Conservation (phyloP, 2,329 filamentous ascomycete species). For the Xylogone sp. region DNA sequence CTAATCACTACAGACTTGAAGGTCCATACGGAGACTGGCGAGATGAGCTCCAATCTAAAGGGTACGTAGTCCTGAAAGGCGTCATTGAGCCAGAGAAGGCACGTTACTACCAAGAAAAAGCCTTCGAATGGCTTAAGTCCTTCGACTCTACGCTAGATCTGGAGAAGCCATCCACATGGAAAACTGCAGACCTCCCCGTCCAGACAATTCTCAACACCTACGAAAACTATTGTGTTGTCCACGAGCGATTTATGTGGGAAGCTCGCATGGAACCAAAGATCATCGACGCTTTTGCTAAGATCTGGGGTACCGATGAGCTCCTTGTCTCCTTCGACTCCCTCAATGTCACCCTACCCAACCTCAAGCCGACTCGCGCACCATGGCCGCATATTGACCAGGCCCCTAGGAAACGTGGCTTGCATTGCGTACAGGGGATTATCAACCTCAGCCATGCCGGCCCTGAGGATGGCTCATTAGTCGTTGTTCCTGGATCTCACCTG, state of each 20-base stretch:
- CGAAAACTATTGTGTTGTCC: constrained; percentile 32
- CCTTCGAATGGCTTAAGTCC: constrained; percentile 18
- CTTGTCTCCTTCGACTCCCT: constrained; percentile 42
- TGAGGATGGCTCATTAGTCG: constrained; percentile 28
- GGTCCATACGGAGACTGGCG: constrained; percentile 11
- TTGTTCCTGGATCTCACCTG: constrained; percentile 25
- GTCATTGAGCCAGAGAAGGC: constrained; percentile 36
- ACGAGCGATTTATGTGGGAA: constrained; percentile 36
- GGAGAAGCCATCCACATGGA: constrained; percentile 30
- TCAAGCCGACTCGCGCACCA: not conserved
- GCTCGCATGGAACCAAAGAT: constrained; percentile 34
- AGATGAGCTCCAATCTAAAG: constrained; percentile 23
- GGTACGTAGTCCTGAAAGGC: constrained; percentile 39
- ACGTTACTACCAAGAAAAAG: constrained; percentile 18
- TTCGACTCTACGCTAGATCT: constrained; percentile 30
- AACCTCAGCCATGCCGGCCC: constrained; percentile 31
- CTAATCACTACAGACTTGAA: not conserved
- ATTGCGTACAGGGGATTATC: constrained; percentile 40
- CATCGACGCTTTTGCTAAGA: constrained; percentile 32
- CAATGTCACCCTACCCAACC: constrained; percentile 34
- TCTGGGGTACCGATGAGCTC: constrained; percentile 37
- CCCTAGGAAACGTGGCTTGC: constrained; percentile 32
- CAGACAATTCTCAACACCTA: constrained; percentile 35
- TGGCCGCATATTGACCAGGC: constrained; percentile 38
- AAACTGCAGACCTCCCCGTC: constrained; percentile 30